Evolutionary conservation across 441 rosid genomes (phyloP), one percentile per base, ranked within the genome.

Genomic region (Jatropha multifida): DNA sequence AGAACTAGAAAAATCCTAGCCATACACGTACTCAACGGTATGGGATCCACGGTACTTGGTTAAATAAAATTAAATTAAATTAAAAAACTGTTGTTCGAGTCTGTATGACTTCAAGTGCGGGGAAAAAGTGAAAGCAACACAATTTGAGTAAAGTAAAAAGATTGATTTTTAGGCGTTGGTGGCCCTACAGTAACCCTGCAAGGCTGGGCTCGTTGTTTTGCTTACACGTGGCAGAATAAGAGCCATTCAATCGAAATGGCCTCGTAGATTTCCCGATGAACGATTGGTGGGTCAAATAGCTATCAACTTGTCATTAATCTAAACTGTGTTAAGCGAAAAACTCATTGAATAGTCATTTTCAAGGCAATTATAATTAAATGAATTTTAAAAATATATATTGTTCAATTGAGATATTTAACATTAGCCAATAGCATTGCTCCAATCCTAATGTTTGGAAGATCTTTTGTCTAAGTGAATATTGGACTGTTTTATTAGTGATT

Each of bases 1-100:
- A 59, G 37, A 62, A 73, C 76, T 23, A 71, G 74, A 76, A 15
- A 63, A 81, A 86, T 90, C 90, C 65, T 69, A 72, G 80, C 91
- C 90, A 78, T 77, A 86, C 89, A 85, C 83, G 88, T 77, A 66
- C 13, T 41, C 44, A 49, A 41, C 41, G 5, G 15, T 27, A n/a
- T 64, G 82, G 85, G 74, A 51, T 73, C 79, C 58, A 56, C 42
- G n/a, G 27, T 64, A 62, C 37, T 48, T 41, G 18, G 58, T 56
- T 14, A 37, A 55, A 44, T 1, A 6, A 44, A 44, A 44, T 44
- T 0, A 44, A 17, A 20, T 38, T 14, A 27, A 20, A 27, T 15
- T 23, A 3, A 46, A 60, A 8, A 32, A 0, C 5, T 26, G 7
- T 46, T 60, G 18, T 32, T 64, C 56, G 17, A 9, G 27, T 38